Base-by-base conservation (phyloP, 768 basidiomycete species). In the Daedalea quercina region DNA sequence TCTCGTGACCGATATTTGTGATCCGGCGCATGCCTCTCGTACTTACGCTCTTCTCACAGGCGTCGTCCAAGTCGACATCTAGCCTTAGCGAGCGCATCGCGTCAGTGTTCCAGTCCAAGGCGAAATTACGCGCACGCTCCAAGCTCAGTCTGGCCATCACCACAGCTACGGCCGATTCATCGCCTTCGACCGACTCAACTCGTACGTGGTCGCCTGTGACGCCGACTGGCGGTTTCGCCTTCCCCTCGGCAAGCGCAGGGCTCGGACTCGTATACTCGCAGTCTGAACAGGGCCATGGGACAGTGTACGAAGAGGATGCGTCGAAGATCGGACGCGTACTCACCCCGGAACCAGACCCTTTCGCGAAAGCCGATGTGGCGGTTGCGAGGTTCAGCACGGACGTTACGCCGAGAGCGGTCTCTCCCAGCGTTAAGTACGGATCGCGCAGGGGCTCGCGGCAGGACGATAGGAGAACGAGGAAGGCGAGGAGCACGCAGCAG, bases 321-420 rank as follows among this genome's bases (percentile, higher is more conserved):
- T 33, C 55, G 3, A 50, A 53, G 1, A 54, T 65, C 26, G 63
- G 58, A 9, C 59, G 65, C 24, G 65, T 67, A 9, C 54, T 67
- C 11, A 67, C 65, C 3, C 65, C 62, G 0, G 64, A 65, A 34
- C 54, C 47, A 4, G 65, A 67, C 52, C 65, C 65, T 3, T 67
- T 67, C 48, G 57, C 56, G 35, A 63, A 63, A 51, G 52, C 48
- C 9, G 60, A 62, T 15, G 61, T 66, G 17, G 51, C 44, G 13
- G 25, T 60, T 9, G 52, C 15, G 17, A 44, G 42, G 48, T 20
- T 26, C 31, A 28, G 25, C n/a, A 28, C 19, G 46, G 48, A 40
- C 35, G 33, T 40, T 3, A 49, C 48, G 3, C 48, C 48, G 23
- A 20, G 37, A 35, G 15, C 37, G 4, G 15, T 40, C 19, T 40